Percentiles rank a stretch among this genome's conserved stretches.
These are phyloP conservation scores for Xylaria sp. DNA, from an alignment of 2,329 filamentous ascomycete genomes.

Conservation along the genomic window DNA sequence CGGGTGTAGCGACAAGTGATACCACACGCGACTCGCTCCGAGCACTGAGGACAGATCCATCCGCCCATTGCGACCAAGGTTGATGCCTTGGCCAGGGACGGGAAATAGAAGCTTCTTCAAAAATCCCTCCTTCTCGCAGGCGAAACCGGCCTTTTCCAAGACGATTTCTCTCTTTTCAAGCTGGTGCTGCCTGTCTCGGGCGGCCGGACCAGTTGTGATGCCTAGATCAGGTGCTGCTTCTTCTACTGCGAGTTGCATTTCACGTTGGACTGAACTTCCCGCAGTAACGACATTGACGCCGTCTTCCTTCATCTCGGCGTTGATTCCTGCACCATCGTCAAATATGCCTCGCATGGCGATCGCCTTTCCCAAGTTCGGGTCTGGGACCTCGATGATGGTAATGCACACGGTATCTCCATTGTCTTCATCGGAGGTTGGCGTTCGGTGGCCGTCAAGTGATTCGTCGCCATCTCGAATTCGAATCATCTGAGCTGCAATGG, in stretches of 20 bases:
- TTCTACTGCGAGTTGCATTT: conserved; percentile 85
- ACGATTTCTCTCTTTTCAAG: conserved; percentile 85
- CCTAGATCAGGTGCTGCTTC: conserved; percentile 83
- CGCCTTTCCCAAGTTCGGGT: conserved; percentile 83
- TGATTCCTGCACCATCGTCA: conserved; percentile 92
- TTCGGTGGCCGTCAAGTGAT: conserved; percentile 72
- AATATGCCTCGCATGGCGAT: conserved; percentile 91
- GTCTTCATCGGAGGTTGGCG: conserved; percentile 76
- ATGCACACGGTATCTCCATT: conserved; percentile 87
- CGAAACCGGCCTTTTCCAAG: conserved; percentile 86
- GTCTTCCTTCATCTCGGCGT: conserved; percentile 96
- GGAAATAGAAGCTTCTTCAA: conserved; percentile 85
- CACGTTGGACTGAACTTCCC: conserved; percentile 84
- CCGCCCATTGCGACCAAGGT: conserved; percentile 79
- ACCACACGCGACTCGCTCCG: conserved; percentile 91
- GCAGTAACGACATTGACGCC: conserved; percentile 80
- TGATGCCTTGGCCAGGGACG: conserved; percentile 79
- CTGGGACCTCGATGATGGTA: conserved; percentile 87
- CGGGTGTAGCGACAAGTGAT: conserved; percentile 90
- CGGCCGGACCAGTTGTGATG: conserved; percentile 73
- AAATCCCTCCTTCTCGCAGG: conserved; percentile 84
- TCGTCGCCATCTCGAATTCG: conserved; percentile 73
- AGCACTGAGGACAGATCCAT: conserved; percentile 81
- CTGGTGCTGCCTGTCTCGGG: conserved; percentile 79
- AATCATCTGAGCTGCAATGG: conserved; percentile 81